Evolutionary conservation across 257 asterid species (phyloP).

Genomic region (Nicotiana otophora): DNA sequence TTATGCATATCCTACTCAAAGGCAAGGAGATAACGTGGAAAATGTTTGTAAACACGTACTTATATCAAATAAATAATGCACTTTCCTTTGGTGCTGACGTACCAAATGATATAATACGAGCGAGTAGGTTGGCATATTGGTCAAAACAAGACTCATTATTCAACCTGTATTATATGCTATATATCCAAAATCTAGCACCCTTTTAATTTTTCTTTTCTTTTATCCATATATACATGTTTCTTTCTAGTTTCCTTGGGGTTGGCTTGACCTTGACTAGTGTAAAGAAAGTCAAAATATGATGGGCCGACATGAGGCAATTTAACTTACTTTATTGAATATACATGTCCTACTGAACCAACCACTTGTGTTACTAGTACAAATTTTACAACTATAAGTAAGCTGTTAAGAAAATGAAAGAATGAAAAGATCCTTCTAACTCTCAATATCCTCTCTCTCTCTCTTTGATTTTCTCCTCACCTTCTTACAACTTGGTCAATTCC

Average conservation of each 20-base stretch:
- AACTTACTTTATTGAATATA: background rate
- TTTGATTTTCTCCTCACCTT: slow-evolving; percentile 4
- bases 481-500: slow-evolving; percentile 1
- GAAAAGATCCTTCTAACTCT: background rate
- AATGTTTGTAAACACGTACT: background rate
- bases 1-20: no score
- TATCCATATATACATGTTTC: background rate
- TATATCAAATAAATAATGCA: background rate
- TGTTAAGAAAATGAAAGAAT: background rate
- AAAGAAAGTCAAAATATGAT: background rate
- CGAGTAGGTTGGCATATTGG: background rate
- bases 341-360: background rate
- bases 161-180: background rate
- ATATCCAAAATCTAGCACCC: background rate
- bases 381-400: background rate
- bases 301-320: background rate
- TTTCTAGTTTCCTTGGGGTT: background rate
- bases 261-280: background rate
- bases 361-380: background rate
- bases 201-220: background rate
- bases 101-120: background rate
- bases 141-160: slow-evolving; percentile 9
- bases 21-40: background rate
- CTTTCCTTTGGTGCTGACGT: background rate
- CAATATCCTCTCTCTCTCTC: background rate